These are phyloP conservation scores for Exophiala sideris DNA, from an alignment of 2,329 filamentous ascomycete species.

Conservation along the genomic window DNA sequence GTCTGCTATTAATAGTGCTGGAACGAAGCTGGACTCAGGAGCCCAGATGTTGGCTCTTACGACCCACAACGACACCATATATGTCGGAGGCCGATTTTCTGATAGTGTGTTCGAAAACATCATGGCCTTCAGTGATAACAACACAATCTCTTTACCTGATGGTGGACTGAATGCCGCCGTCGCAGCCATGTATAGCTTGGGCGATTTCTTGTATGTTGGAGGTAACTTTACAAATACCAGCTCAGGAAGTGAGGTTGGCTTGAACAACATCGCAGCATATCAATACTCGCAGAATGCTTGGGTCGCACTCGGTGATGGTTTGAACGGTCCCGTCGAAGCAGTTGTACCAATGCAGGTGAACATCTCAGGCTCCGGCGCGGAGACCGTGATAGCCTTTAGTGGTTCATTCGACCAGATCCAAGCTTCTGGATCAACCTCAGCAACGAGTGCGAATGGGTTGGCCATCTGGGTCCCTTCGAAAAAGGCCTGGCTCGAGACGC, in stretches of 20 bases:
- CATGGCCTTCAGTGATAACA: constrained; percentile 65
- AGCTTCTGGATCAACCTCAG: constrained; percentile 61
- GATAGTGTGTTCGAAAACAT: constrained; percentile 68
- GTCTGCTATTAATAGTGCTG: constrained; percentile 74
- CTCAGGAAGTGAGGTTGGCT: constrained; percentile 51
- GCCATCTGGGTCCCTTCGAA: constrained; percentile 87
- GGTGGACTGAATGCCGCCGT: constrained; percentile 79
- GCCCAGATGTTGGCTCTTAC: constrained; percentile 71
- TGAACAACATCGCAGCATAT: constrained; percentile 76
- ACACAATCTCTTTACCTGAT: constrained; percentile 59
- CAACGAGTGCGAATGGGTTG: constrained; percentile 67
- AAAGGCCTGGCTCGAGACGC: constrained; percentile 81
- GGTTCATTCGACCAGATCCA: constrained; percentile 74
- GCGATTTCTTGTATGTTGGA: constrained; percentile 70
- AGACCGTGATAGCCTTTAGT: constrained; percentile 73
- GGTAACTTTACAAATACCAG: constrained; percentile 78
- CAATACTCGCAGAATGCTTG: constrained; percentile 66
- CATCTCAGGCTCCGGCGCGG: constrained; percentile 63
- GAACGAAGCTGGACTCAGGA: constrained; percentile 62
- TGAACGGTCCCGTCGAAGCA: constrained; percentile 72
- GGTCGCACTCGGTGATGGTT: constrained; percentile 76
- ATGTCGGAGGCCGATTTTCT: constrained; percentile 81
- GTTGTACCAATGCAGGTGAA: constrained; percentile 79
- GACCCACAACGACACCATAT: constrained; percentile 62
- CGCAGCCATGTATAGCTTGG: constrained; percentile 65